Base-by-base conservation (phyloP, 805 yeast species). In the Metschnikowia lochheadii region DNA sequence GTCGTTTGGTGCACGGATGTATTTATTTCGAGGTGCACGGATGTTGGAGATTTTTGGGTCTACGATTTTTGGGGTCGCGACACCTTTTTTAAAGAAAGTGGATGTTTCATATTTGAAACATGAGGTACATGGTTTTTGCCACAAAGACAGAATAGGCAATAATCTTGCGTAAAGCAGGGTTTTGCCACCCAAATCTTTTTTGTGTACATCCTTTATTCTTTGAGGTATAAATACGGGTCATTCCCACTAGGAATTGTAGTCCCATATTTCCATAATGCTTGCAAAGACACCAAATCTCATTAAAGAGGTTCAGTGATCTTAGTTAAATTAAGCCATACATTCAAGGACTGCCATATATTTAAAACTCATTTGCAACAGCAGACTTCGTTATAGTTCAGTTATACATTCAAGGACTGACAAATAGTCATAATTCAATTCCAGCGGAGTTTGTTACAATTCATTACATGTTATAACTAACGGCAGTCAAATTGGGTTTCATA, bases 41-140 rank as follows among this genome's bases (percentile, higher is more conserved):
- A 6, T 11, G 44, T n/a, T 36, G 40, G n/a, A 8, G 4, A 17
- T 35, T 35, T 35, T 35, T 37, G 40, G 26, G 29, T 6, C 6
- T 11, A 18, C n/a, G 11, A 29, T 5, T 41, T 41, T 20, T 42
- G 29, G 38, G 13, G 15, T 32, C 38, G 18, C 31, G 38, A n/a
- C 41, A 21, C 31, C 37, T 21, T 10, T n/a, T 23, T 31, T 42
- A 34, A 29, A 42, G 14, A n/a, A 2, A 20, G 10, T 5, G 23
- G 10, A 13, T 33, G 45, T 42, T 32, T 42, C 45, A 34, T 2
- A 42, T 42, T 13, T 42, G 45, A 42, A 42, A 42, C 45, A 33
- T 13, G 23, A 18, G 34, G 15, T 14, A 18, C 44, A 40, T 13
- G 23, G 2, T 7, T 6, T 11, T 18, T 33, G 45, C 38, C 45